Evolutionary conservation across 2,329 filamentous ascomycete species (phyloP), one percentile per base, ranked within the genome.

Genomic region (Aspergillus udagawae): DNA sequence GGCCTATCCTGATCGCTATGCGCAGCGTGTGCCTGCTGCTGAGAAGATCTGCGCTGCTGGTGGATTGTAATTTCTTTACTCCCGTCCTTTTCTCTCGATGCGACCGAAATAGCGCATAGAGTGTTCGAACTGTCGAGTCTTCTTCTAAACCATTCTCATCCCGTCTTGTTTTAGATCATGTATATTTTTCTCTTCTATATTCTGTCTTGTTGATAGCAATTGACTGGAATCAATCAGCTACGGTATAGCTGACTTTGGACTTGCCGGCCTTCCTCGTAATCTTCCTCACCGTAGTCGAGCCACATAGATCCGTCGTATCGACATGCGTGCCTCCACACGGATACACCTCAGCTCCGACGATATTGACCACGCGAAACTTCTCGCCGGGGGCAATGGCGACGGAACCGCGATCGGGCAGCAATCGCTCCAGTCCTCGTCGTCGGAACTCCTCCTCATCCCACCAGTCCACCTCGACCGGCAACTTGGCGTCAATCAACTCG

Each of bases 271-370:
- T 79, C 70, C 86, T 79, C 60, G 80, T 80, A 54, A 91, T 87
- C 75, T 87, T 89, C 76, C 80, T 86, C 3, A 91, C 85, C 3
- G 75, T 82, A 4, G 85, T 86, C 85, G 65, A 82, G 6, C 65
- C 67, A 52, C 65, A 85, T 58, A 80, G 63, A 56, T 81, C 78
- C 21, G 86, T 87, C 20, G 75, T 80, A 29, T 81, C 76, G 3
- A 91, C 87, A 76, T 91, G 89, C 27, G 88, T 91, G 0, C 88
- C 88, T 7, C 88, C 89, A 70, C 89, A 91, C 1, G 88, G 87
- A 75, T 91, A 91, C 27, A 82, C 82, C 63, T 87, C 89, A 0
- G 83, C 82, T 0, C 87, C 87, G 0, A 84, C 82, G 58, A 91
- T 89, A 57, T 84, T 82, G 25, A 91, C 87, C 0, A 90, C 86